Base-by-base conservation (phyloP, 805 yeast species). In the Cyberlindnera saturnus region DNA sequence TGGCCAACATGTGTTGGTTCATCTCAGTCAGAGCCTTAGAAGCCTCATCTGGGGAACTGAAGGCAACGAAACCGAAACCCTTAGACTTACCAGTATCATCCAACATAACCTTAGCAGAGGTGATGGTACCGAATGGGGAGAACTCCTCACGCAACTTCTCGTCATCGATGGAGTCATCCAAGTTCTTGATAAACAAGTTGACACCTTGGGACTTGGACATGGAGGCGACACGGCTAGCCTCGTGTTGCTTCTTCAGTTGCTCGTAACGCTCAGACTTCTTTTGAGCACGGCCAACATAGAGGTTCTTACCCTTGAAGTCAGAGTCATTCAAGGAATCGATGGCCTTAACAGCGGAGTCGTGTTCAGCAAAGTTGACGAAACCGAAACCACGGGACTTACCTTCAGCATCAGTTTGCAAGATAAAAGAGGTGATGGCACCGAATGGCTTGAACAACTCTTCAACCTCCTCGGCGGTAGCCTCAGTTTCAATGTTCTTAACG, bases 21-120 rank as follows among this genome's bases (percentile, higher is more conserved):
- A 91, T 90, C 77, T 91, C 99, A 59, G 91, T 78, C 67, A 91
- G 88, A 54, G 99, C 99, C 74, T 88, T 89, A 61, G 96, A 86
- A 57, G 99, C 99, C 80, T 93, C 99, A 70, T 93, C 99, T 63
- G 98, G 96, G 52, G 93, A 70, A 44, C 96, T 81, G 85, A 83
- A 93, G 74, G 99, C 89, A 58, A 93, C 99, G 66, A 93, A 93
- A 63, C 99, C 99, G 67, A 93, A 93, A 56, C 98, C 98, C 77
- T 87, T 91, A 52, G 97, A 88, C 73, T 88, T 88, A 60, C 96
- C 97, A 50, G 79, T 67, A 61, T 90, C 97, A 65, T 87, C 96
- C 61, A 84, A 80, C 97, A 93, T 91, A 56, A 91, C 95, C 73
- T 86, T 89, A 57, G 90, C 96, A 48, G 96, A 87, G 54, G 97